Conservation (phyloP, 202 grass and related monocot genomes). For the Cymbopogon flexuosus region DNA sequence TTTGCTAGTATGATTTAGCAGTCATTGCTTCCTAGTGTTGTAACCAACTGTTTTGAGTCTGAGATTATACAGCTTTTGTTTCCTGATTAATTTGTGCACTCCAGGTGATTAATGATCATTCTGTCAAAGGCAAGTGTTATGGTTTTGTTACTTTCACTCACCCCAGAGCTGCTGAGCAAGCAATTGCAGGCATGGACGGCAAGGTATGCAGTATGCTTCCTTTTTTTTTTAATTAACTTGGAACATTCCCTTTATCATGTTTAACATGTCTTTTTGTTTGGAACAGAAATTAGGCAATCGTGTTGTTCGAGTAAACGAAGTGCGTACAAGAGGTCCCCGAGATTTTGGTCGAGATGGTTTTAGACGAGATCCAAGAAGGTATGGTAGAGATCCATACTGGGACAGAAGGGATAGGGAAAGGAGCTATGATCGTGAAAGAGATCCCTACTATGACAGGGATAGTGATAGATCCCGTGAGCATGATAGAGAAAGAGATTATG, state of each 20-base stretch:
- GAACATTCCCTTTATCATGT: neutral
- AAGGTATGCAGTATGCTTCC: constrained; percentile 39
- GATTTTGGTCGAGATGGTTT: constrained; percentile 69
- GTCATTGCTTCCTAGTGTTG: neutral
- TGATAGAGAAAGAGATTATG: constrained; percentile 71
- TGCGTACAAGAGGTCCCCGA: constrained; percentile 58
- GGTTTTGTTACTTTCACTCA: constrained; percentile 82
- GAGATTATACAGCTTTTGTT: neutral
- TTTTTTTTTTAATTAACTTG: neutral
- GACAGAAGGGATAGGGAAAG: constrained; percentile 65
- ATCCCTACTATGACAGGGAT: constrained; percentile 54
- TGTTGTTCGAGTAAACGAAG: constrained; percentile 80
- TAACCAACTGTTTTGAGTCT: neutral
- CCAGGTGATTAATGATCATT: constrained; percentile 89
- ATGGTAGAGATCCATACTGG: constrained; percentile 46
- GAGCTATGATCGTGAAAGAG: constrained; percentile 59
- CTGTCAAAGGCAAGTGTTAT: constrained; percentile 81
- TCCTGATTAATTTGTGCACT: constrained; percentile 23
- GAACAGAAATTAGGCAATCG: constrained; percentile 70
- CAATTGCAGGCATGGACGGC: constrained; percentile 76
- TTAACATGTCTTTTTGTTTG: constrained; percentile 22
- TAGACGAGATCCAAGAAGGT: constrained; percentile 57
- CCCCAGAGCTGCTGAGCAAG: constrained; percentile 63
- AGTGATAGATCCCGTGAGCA: constrained; percentile 57
- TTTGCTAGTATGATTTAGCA: constrained; percentile 8